Base-by-base conservation (phyloP, 139 green algal genomes). In the Astrephomene gubernaculifera region DNA sequence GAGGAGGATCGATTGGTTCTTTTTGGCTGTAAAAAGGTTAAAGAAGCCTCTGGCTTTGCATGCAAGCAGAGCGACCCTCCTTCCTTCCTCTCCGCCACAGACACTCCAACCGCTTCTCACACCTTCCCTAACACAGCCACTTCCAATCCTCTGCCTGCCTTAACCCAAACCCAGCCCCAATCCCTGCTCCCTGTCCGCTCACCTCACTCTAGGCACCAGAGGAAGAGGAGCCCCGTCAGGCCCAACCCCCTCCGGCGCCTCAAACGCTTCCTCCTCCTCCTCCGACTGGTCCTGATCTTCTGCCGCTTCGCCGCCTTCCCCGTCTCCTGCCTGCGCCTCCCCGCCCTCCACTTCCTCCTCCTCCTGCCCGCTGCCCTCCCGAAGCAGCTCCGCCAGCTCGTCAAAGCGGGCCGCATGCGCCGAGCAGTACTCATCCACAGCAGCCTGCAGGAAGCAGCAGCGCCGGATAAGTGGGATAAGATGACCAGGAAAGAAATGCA, bases 401-500 rank as follows among this genome's bases (percentile, higher is more conserved):
- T 94, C 87, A 70, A 97, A 92, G 7, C 79, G 52, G 1, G 81
- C 79, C 27, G 87, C 65, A 38, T 91, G 85, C 24, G 87, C 71
- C 14, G 86, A 78, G 39, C 96, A 95, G 91, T 95, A 98, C 60
- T 97, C 93, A 35, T 93, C 88, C 36, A 94, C 93, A 0, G 94
- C 95, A 4, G 87, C 87, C 87, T 95, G 90, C 31, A 29, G 49
- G 22, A 73, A 7, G 36, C 36, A 57, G 17, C 49, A 57, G 8
- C 21, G n/a, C n/a, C n/a, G n/a, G n/a, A n/a, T n/a, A n/a, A n/a
- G n/a, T n/a, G n/a, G n/a, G n/a, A n/a, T n/a, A n/a, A n/a, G n/a
- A n/a, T n/a, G n/a, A n/a, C n/a, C n/a, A n/a, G n/a, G n/a, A n/a
- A n/a, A n/a, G n/a, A n/a, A n/a, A n/a, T n/a, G n/a, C n/a, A n/a